Percentiles rank a stretch among this genome's conserved stretches.
phyloP scores from a whole-genome alignment of 371 early-diverging fungal species.

The Actinomortierella ambigua region DNA sequence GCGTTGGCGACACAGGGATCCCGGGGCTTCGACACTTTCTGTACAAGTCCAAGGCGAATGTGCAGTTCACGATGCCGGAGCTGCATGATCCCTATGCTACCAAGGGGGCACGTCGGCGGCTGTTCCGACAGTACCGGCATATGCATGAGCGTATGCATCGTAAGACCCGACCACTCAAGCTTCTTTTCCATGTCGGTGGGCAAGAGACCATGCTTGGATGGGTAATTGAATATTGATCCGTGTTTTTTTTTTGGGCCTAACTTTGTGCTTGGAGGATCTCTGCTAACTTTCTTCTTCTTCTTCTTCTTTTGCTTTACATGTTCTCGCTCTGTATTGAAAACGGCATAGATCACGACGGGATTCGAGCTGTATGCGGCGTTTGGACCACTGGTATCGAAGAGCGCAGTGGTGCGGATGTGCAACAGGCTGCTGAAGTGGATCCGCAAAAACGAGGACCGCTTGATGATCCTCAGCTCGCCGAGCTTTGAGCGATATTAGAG shows the following conservation, averaged over 20 bases:
- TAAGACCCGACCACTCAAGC: constrained; percentile 58
- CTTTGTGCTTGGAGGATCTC: no score
- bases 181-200: constrained; percentile 62
- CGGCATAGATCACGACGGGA: constrained; percentile 61
- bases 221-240: constrained; percentile 50
- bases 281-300: neutral
- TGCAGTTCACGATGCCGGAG: constrained; percentile 75
- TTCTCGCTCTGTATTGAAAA: neutral
- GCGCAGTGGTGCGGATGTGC: constrained; percentile 63
- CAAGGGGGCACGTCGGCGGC: constrained; percentile 47
- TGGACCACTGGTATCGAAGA: constrained; percentile 70
- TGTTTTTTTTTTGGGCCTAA: neutral
- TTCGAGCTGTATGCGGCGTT: constrained; percentile 80
- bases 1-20: constrained; percentile 62
- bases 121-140: constrained; percentile 69
- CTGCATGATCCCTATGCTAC: constrained; percentile 55
- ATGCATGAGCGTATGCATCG: constrained; percentile 70
- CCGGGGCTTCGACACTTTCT: constrained; percentile 78
- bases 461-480: constrained; percentile 73
- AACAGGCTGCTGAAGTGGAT: constrained; percentile 76
- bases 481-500: constrained; percentile 49
- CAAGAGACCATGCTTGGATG: constrained; percentile 74
- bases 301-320: neutral
- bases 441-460: constrained; percentile 68
- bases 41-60: constrained; percentile 69